Conservation (phyloP, 2,329 filamentous ascomycete genomes). For the Alternaria hordeiaustralica region DNA sequence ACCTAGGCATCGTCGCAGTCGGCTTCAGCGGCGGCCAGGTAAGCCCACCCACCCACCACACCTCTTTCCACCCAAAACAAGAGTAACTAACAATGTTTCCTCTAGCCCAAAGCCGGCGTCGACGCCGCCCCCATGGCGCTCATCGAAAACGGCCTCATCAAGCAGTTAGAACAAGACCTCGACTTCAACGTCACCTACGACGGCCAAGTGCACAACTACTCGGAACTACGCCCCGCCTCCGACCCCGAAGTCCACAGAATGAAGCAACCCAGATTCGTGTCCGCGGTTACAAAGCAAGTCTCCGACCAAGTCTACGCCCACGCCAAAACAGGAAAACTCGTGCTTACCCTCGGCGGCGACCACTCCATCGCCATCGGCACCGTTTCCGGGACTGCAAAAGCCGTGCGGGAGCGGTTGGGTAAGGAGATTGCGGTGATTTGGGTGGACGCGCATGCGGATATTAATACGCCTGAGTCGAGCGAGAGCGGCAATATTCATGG, state of each 20-base stretch:
- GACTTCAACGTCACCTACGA: conserved; percentile 89
- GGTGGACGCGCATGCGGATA: conserved; percentile 98
- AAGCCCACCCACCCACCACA: conserved; percentile 50
- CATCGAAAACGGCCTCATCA: conserved; percentile 84
- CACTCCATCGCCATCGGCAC: conserved; percentile 97
- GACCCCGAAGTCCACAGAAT: conserved; percentile 77
- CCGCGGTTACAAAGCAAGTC: conserved; percentile 80
- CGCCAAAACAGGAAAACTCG: conserved; percentile 80
- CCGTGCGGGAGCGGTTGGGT: conserved; percentile 79
- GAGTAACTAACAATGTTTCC: conserved; percentile 3
- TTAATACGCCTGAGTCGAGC: conserved; percentile 92
- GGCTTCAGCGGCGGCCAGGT: conserved; percentile 97
- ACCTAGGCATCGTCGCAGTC: conserved; percentile 91
- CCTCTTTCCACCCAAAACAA: too few relatives aligned
- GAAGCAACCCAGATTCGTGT: conserved; percentile 91
- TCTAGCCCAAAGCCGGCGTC: conserved; percentile 84
- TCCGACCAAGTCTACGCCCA: conserved; percentile 87
- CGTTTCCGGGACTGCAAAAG: conserved; percentile 84
- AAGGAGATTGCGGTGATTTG: conserved; percentile 94
- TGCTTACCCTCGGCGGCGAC: conserved; percentile 92
- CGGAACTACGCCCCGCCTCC: conserved; percentile 70
- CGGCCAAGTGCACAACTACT: conserved; percentile 80
- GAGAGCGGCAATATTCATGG: conserved; percentile 95
- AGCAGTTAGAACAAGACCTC: conserved; percentile 82
- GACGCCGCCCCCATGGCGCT: conserved; percentile 89